phyloP scores from a whole-genome alignment of 805 yeast species.

The Diddensiella transvaalensis region DNA sequence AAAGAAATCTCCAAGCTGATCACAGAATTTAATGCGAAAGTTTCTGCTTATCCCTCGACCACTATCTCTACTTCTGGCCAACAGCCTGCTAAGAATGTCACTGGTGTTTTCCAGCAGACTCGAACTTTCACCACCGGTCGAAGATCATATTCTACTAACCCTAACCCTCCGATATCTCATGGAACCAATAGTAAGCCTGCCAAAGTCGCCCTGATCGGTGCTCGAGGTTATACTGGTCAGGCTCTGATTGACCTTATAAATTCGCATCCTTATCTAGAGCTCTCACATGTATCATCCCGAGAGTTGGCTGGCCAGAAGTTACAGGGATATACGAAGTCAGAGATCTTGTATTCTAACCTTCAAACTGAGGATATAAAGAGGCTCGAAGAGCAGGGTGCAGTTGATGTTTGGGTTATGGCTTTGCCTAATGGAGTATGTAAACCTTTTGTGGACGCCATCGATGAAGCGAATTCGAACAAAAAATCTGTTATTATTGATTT shows the following conservation, averaged over 20 bases:
- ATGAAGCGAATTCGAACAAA: constrained; percentile 45
- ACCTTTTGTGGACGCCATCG: constrained; percentile 45
- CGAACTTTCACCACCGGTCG: constrained; percentile 27
- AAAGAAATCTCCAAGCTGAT: constrained; percentile 61
- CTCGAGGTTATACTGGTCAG: constrained; percentile 97
- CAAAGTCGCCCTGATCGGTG: constrained; percentile 92
- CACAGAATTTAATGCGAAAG: constrained; percentile 41
- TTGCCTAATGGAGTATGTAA: constrained; percentile 93
- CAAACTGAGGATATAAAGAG: constrained; percentile 80
- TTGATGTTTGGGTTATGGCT: constrained; percentile 99
- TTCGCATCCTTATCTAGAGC: constrained; percentile 79
- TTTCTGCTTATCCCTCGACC: constrained; percentile 15
- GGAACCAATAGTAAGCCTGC: constrained; percentile 62
- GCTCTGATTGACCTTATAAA: constrained; percentile 84
- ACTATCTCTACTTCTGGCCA: constrained; percentile 15
- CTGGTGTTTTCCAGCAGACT: constrained; percentile 23
- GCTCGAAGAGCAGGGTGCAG: constrained; percentile 69
- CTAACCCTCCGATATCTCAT: constrained; percentile 66
- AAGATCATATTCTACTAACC: constrained; percentile 40
- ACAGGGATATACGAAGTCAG: constrained; percentile 79
- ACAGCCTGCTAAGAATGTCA: constrained; percentile 16
- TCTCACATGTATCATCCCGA: constrained; percentile 93
- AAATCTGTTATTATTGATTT: constrained; percentile 82
- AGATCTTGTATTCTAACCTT: constrained; percentile 78
- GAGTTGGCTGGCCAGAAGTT: constrained; percentile 85